A percentile compares a stretch with the other conserved stretches of the same genome.
Evolutionary conservation across 2,329 filamentous ascomycete species (phyloP).

Genomic region (Talaromyces verruculosus): DNA sequence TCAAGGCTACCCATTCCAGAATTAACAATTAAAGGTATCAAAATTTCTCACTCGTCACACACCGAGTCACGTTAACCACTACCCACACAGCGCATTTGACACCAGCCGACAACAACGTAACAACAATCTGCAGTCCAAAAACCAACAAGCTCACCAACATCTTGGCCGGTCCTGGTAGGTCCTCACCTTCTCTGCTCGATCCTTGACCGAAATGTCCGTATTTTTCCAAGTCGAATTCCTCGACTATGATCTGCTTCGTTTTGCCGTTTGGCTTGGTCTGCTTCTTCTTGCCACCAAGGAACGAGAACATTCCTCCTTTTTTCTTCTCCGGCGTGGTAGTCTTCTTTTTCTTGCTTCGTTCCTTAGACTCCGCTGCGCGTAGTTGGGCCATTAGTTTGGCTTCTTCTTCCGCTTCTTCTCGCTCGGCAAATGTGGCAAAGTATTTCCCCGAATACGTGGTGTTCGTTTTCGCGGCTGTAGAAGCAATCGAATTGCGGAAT

Average conservation of each 20-base stretch:
- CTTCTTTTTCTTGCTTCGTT: conserved; percentile 23
- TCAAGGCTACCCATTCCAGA: background rate
- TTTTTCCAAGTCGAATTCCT: conserved; percentile 49
- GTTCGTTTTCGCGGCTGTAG: conserved; percentile 24
- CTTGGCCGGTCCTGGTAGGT: conserved; percentile 41
- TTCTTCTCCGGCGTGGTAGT: conserved; percentile 5
- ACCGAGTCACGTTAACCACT: conserved; percentile 41
- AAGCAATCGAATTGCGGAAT: conserved; percentile 17
- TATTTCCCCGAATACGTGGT: conserved; percentile 31
- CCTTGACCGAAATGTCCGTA: conserved; percentile 43
- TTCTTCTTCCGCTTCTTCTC: conserved; percentile 44
- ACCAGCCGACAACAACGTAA: conserved; percentile 38
- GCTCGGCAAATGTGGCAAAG: conserved; percentile 43
- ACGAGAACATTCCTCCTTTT: conserved; percentile 11
- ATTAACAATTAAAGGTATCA: conserved; percentile 25
- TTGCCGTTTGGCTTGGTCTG: conserved; percentile 24
- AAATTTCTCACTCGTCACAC: conserved; percentile 45
- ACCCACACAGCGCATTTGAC: conserved; percentile 46
- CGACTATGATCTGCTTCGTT: conserved; percentile 37
- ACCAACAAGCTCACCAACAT: conserved; percentile 39
- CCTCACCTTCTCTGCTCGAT: conserved; percentile 39
- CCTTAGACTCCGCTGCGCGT: conserved; percentile 26
- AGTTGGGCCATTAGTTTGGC: conserved; percentile 38
- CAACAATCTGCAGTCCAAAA: conserved; percentile 39
- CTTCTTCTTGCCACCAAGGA: conserved; percentile 11